Conservation (phyloP, 2,329 filamentous ascomycete genomes). For the Chrysoporthe deuterocubensis region DNA sequence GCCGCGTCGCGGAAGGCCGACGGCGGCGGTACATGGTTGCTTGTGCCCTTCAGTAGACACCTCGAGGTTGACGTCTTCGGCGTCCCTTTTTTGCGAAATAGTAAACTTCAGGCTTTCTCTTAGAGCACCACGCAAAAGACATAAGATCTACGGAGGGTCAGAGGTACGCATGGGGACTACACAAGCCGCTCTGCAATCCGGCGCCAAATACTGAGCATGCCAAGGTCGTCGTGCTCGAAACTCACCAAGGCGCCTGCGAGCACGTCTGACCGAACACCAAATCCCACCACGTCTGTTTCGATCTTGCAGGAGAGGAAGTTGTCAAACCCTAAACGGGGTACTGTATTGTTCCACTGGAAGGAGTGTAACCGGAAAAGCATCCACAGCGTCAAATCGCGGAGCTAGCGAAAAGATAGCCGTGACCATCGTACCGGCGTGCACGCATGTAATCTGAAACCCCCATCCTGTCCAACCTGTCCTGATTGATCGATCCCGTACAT, state of each 20-base stretch:
- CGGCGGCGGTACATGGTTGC: no score
- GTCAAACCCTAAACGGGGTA: not conserved
- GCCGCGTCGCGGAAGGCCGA: no score
- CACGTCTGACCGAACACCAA: not conserved
- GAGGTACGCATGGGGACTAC: no score
- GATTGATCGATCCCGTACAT: slow-evolving; percentile 1
- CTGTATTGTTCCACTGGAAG: not conserved
- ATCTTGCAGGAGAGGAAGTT: not conserved
- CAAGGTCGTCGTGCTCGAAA: not conserved
- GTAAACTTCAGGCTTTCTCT: no score
- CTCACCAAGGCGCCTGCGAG: not conserved
- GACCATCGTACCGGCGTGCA: not conserved
- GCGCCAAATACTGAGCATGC: no score
- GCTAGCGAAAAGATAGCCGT: not conserved
- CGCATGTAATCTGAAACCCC: not conserved
- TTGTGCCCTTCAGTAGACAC: no score
- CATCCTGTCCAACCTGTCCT: slow-evolving; percentile 1
- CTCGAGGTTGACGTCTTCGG: no score
- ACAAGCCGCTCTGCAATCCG: no score
- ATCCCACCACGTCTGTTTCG: not conserved
- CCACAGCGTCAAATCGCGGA: not conserved
- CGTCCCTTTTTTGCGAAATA: no score
- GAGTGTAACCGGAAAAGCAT: not conserved
- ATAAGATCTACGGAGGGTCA: no score
- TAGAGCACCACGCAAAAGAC: no score